Base-by-base conservation (phyloP, 1,284 basidiomycete species). In the Ceratobasidium sp. region DNA sequence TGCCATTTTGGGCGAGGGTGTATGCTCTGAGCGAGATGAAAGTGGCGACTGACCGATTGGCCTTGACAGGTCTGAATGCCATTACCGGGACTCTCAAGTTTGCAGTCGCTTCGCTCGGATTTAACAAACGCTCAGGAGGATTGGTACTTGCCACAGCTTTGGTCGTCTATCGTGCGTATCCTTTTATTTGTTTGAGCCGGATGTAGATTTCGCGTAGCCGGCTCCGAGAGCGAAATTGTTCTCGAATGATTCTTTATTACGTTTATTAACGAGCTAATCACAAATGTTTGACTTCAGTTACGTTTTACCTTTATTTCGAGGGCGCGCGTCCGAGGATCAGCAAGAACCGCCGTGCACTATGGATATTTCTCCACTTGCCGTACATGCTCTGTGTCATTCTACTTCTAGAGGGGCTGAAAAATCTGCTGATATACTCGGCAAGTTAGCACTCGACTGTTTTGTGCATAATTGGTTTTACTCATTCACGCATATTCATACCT, bases 11-110 rank as follows among this genome's bases (percentile, higher is more conserved):
- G n/a, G n/a, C n/a, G n/a, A n/a, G n/a, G n/a, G n/a, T n/a, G n/a
- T n/a, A n/a, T n/a, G n/a, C n/a, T n/a, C n/a, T n/a, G n/a, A n/a
- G n/a, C n/a, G n/a, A n/a, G n/a, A n/a, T n/a, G n/a, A n/a, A n/a
- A n/a, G n/a, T n/a, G n/a, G n/a, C n/a, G n/a, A n/a, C n/a, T n/a
- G n/a, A n/a, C n/a, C n/a, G n/a, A n/a, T n/a, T n/a, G n/a, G 6
- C 30, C 2, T n/a, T 16, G 7, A 4, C 18, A 67, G 64, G 66
- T 16, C 63, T 73, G 13, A 73, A 73, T 44, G 73, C 49, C 8
- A 67, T 73, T 14, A 67, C 62, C n/a, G 64, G 62, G 8, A 73
- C 73, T 11, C 57, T 73, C 14, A 66, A 49, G n/a, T 32, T 67
- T 32, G 47, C 63, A 8, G 64, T 61, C 44, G 41, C 49, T 21